Evolutionary conservation across 805 yeast genomes (phyloP).

Genomic region (Spathaspora gorwiae): DNA sequence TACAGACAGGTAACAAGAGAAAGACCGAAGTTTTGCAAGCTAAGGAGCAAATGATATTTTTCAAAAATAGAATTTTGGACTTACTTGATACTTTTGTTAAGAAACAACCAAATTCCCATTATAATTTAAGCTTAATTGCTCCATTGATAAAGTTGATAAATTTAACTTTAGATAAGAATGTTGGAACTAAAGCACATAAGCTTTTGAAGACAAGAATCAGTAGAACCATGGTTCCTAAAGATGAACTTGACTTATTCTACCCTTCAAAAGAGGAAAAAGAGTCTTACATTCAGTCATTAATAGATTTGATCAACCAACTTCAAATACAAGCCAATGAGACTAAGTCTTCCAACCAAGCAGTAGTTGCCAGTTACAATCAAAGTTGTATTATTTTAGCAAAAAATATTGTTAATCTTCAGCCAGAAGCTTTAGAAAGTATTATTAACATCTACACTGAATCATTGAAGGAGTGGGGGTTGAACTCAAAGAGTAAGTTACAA

Average conservation of each 20-base stretch:
- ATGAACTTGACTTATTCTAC: constrained; percentile 14
- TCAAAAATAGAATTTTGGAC: constrained; percentile 76
- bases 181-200: constrained; percentile 75
- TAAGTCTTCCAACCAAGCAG: constrained; percentile 44
- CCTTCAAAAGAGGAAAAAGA: constrained; percentile 12
- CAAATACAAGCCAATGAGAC: constrained; percentile 41
- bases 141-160: constrained; percentile 61
- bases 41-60: constrained; percentile 68
- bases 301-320: constrained; percentile 32
- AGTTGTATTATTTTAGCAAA: constrained; percentile 64
- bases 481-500: constrained; percentile 43
- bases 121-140: constrained; percentile 41
- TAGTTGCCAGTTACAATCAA: constrained; percentile 56
- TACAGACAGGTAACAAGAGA: constrained; percentile 56
- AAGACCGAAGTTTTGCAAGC: constrained; percentile 76
- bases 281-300: constrained; percentile 16
- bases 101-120: constrained; percentile 35
- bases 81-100: constrained; percentile 62
- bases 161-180: constrained; percentile 60
- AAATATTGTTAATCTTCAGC: constrained; percentile 38
- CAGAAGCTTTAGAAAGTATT: constrained; percentile 36
- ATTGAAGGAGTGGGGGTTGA: constrained; percentile 57
- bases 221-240: constrained; percentile 37
- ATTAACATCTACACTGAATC: constrained; percentile 53
- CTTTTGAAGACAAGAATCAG: constrained; percentile 58